Percentiles rank a stretch among this genome's conserved stretches.
Evolutionary conservation across 139 green algal genomes (phyloP).

Genomic region (Coelastrella sp.): DNA sequence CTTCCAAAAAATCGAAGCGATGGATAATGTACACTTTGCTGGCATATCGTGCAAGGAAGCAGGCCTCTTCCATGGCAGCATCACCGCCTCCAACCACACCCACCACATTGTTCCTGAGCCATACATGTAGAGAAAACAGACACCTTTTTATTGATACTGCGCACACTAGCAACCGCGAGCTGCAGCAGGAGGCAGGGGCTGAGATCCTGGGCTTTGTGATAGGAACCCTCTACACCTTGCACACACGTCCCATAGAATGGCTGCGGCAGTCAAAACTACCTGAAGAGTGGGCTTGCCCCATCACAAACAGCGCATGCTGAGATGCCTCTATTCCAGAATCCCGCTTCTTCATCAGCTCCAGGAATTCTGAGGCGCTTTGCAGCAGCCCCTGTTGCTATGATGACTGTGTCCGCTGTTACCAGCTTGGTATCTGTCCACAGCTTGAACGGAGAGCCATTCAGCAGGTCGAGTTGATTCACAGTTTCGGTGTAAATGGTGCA

Average conservation of each 20-base stretch:
- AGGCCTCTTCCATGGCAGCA: conserved; percentile 85
- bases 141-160: no score
- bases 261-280: not conserved
- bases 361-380: conserved; percentile 63
- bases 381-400: conserved; percentile 77
- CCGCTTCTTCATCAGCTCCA: conserved; percentile 60
- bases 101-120: conserved; percentile 67
- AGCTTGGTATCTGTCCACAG: conserved; percentile 53
- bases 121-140: no score
- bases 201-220: not conserved
- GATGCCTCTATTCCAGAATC: conserved; percentile 87
- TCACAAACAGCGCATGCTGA: conserved; percentile 85
- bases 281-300: conserved; percentile 89
- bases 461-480: conserved; percentile 65
- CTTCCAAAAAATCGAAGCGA: conserved; percentile 82
- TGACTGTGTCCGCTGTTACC: conserved; percentile 67
- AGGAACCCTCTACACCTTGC: not conserved
- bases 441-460: conserved; percentile 50
- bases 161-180: no score
- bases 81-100: conserved; percentile 87
- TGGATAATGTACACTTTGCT: conserved; percentile 89
- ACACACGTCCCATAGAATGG: no score
- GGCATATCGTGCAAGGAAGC: conserved; percentile 74
- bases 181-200: no score
- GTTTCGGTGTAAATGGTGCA: conserved; percentile 76